phyloP scores from a whole-genome alignment of 495 filamentous ascomycete genomes.

The Hyphodiscus hymeniophilus region DNA sequence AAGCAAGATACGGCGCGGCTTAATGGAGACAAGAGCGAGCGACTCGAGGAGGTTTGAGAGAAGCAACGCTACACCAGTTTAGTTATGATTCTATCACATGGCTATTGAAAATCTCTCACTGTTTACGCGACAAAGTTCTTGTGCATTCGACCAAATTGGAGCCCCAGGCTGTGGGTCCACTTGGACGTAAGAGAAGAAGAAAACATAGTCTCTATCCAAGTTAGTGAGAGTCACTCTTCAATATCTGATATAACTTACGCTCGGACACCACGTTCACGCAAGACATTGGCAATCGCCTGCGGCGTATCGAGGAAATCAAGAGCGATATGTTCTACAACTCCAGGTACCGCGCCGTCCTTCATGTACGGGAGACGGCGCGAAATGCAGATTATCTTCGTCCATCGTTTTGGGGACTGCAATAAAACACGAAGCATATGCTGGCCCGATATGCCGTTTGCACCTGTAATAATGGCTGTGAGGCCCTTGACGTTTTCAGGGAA shows the following conservation, averaged over 20 bases:
- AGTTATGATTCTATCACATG: background rate
- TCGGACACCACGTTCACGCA: background rate
- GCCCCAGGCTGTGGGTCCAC: slow-evolving; percentile 27
- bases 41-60: slow-evolving; percentile 10
- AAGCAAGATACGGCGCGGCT: slow-evolving; percentile 38
- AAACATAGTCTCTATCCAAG: slow-evolving; percentile 34
- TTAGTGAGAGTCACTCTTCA: background rate
- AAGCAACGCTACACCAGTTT: too few species aligned
- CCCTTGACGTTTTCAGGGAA: slow-evolving; percentile 9
- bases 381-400: slow-evolving; percentile 43
- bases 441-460: slow-evolving; percentile 42
- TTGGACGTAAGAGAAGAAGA: slow-evolving; percentile 48
- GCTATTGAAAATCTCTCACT: background rate
- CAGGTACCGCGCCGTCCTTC: background rate
- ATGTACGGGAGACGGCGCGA: slow-evolving; percentile 31
- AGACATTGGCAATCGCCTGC: background rate
- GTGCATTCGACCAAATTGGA: slow-evolving; percentile 34
- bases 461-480: slow-evolving; percentile 41
- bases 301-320: background rate
- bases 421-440: slow-evolving; percentile 38
- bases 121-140: slow-evolving; percentile 28
- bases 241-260: background rate
- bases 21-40: slow-evolving; percentile 30
- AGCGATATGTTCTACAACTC: background rate
- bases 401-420: slow-evolving; percentile 28